phyloP scores from a whole-genome alignment of 345 rosid genomes.

The Clausena lansium region DNA sequence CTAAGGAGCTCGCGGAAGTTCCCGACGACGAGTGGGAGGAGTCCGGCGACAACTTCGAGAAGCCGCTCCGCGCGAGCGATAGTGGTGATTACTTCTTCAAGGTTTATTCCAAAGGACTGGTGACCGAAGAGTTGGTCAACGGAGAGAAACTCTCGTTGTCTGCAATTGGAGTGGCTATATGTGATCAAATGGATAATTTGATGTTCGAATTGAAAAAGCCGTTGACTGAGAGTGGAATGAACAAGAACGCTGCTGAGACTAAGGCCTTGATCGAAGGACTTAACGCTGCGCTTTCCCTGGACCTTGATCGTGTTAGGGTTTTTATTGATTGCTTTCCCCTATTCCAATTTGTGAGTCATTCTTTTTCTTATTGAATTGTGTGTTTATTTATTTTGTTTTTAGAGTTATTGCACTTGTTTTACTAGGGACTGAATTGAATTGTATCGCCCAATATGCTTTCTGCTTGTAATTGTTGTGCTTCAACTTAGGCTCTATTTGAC shows the following conservation, averaged over 20 bases:
- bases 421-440: not conserved
- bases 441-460: not conserved
- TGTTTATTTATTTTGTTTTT: not conserved
- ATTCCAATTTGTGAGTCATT: slow-evolving; percentile 52
- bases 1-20: slow-evolving; percentile 43
- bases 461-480: not conserved
- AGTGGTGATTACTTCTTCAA: slow-evolving; percentile 15
- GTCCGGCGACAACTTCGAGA: slow-evolving; percentile 44
- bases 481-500: not conserved
- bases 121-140: slow-evolving; percentile 42
- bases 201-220: slow-evolving; percentile 42
- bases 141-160: slow-evolving; percentile 30
- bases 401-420: not conserved
- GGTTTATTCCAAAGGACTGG: slow-evolving; percentile 37
- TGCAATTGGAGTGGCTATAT: slow-evolving; percentile 56
- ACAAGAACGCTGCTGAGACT: slow-evolving; percentile 35
- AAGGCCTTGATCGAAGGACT: slow-evolving; percentile 65
- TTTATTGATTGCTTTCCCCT: slow-evolving; percentile 37
- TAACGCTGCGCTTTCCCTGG: slow-evolving; percentile 53
- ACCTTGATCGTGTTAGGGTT: slow-evolving; percentile 45
- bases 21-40: slow-evolving; percentile 56
- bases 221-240: slow-evolving; percentile 28
- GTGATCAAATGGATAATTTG: slow-evolving; percentile 41
- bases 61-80: slow-evolving; percentile 39
- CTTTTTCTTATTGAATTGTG: slow-evolving; percentile 1